A percentile compares a stretch with the other conserved stretches of the same genome.
These are phyloP conservation scores for Oryza australiensis DNA, from an alignment of 176 grass and related monocot genomes.

Conservation along the genomic window DNA sequence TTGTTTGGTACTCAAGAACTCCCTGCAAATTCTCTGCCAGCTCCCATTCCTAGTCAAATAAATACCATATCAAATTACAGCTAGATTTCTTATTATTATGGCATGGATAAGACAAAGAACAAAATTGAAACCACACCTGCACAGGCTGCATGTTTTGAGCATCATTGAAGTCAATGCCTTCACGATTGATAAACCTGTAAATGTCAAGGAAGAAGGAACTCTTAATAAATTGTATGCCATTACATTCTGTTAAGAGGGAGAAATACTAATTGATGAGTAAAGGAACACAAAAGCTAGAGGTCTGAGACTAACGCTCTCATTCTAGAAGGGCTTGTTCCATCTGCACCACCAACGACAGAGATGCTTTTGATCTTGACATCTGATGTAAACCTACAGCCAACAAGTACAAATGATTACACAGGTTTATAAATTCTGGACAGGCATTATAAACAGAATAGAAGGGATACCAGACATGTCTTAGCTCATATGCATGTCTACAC, in stretches of 20 bases:
- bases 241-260: neutral
- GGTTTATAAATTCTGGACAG: conserved; percentile 22
- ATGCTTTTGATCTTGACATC: conserved; percentile 99
- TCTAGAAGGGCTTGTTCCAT: conserved; percentile 89
- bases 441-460: neutral
- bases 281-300: conserved; percentile 2
- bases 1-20: conserved; percentile 95
- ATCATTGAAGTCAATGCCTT: conserved; percentile 97
- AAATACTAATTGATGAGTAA: neutral
- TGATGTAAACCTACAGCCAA: conserved; percentile 81
- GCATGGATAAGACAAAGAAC: conserved; percentile 26
- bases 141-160: conserved; percentile 96
- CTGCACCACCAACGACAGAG: conserved; percentile 89
- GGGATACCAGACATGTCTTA: neutral
- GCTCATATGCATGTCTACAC: neutral
- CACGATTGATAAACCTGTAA: conserved; percentile 95
- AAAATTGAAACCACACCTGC: conserved; percentile 59
- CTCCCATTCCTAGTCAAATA: conserved; percentile 89
- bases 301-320: conserved; percentile 87
- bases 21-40: conserved; percentile 92
- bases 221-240: conserved; percentile 32
- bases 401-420: conserved; percentile 21
- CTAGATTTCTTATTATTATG: conserved; percentile 4
- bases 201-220: conserved; percentile 20
- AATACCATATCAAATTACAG: conserved; percentile 32